Evolutionary conservation across 1,284 basidiomycete genomes (phyloP).

Genomic region (Neolentinus lepideus): DNA sequence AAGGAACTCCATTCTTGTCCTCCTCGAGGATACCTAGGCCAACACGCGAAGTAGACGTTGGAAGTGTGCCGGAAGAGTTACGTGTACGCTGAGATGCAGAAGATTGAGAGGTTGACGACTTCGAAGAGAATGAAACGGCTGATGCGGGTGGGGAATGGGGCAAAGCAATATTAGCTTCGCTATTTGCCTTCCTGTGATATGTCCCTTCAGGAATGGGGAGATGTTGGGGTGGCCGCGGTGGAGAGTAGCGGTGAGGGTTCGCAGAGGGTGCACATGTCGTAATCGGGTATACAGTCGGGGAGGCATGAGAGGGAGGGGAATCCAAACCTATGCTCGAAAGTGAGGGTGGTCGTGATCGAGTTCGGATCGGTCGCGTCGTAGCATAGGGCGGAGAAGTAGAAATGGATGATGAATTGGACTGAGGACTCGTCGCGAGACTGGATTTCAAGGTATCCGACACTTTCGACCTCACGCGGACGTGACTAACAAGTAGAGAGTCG

Average conservation of each 20-base stretch:
- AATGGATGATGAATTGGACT: constrained; percentile 10
- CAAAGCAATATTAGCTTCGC: constrained; percentile 45
- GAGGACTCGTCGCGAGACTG: constrained; percentile 16
- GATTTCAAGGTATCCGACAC: constrained; percentile 39
- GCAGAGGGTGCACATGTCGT: constrained; percentile 45
- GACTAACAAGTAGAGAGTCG: constrained; percentile 17
- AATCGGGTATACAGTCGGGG: constrained; percentile 41
- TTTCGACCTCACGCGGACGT: constrained; percentile 47
- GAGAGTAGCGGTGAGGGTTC: constrained; percentile 46
- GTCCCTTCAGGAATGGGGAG: constrained; percentile 22
- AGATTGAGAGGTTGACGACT: constrained; percentile 52
- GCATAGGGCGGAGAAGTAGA: constrained; percentile 23
- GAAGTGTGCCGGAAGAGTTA: constrained; percentile 23
- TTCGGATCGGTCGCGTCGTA: constrained; percentile 23
- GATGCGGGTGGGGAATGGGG: constrained; percentile 65
- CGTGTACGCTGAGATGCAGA: constrained; percentile 31
- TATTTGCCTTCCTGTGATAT: constrained; percentile 36
- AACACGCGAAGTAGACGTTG: constrained; percentile 21
- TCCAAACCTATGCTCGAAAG: constrained; percentile 18
- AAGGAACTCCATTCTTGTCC: neutral
- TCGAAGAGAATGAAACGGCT: constrained; percentile 63
- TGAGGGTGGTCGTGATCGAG: constrained; percentile 35
- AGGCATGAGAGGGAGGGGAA: constrained; percentile 15
- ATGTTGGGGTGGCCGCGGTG: constrained; percentile 24
- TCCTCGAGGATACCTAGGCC: constrained; percentile 2